Base-by-base conservation (phyloP, 2,329 filamentous ascomycete genomes). In the Penicillium sp. region DNA sequence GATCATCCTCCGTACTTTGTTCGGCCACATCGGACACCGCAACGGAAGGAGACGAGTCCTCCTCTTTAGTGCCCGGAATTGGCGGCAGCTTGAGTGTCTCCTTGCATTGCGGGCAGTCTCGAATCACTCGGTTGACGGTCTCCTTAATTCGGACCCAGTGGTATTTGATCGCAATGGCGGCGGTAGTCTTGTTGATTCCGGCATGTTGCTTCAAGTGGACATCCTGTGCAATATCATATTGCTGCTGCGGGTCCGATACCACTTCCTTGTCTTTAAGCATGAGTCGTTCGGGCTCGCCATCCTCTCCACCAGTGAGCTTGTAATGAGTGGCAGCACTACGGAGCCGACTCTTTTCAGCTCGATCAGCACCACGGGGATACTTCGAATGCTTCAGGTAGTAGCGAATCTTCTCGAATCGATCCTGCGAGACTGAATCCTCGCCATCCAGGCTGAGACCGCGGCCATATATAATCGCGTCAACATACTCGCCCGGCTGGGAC, bases 181-280 rank as follows among this genome's bases (percentile, higher is more conserved):
- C 92, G 1, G 93, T 97, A 0, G 93, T 97, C 78, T 97, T 97
- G 79, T 99, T 99, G 79, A 97, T 97, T 45, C 94, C 94, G 6
- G 89, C 91, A 68, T 99, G 94, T 34, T 87, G 82, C 51, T 80
- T 74, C 46, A 85, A 79, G 73, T 99, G 94, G 30, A 92, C 82
- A 51, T 82, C 79, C 39, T 89, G 81, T 10, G 92, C 90, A 63
- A 97, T 94, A 54, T 94, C 90, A 71, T 95, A 95, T 77, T 99
- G 94, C 59, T 86, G 84, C 64, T 89, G 85, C 10, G 91, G 90
- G 71, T 97, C 92, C 21, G 90, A 89, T 55, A 99, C 90, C 54
- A 99, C 93, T 75, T 97, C 93, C 74, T 97, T 97, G 68, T 93
- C 93, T 75, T 97, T 97, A 65, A 97, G 84, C 90, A 97, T 96